Base-by-base conservation (phyloP, 768 basidiomycete genomes). In the Boletus pseudopeckii region DNA sequence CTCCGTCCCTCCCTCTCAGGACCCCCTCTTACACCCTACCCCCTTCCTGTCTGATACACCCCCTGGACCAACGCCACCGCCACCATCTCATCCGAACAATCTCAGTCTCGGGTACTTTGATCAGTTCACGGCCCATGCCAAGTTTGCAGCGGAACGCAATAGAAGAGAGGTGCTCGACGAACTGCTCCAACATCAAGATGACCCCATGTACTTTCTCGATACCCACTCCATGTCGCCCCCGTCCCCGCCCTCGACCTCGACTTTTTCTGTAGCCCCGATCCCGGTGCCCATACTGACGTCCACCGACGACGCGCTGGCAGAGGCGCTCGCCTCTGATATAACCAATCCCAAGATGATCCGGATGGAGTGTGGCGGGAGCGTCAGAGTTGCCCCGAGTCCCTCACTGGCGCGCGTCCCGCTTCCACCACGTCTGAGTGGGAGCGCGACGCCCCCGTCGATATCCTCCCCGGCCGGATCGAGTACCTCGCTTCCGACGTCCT, bases 121-220 rank as follows among this genome's bases (percentile, higher is more conserved):
- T 52, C 72, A 74, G 43, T 85, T 89, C 52, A 77, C 78, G 4
- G 73, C 80, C 45, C 76, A 76, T 33, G 85, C 87, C 11, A 83
- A 76, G 61, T 70, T 71, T 0, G 78, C 83, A 10, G 75, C 79
- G 0, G 80, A 81, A 47, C 74, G 72, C 37, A 82, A 77, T 46
- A 74, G 80, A 54, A 76, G 75, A 51, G 75, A 70, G 22, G 71
- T 89, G 6, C 71, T 90, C 45, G 80, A 85, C 42, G 87, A 90
- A 63, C 66, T 90, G 34, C 64, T 89, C 36, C 60, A 76, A 54
- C 81, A 86, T 54, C 80, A 89, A 67, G 84, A 87, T 47, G 86
- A 90, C 65, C 86, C 86, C 1, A 65, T 88, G 59, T 86, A 83
- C 63, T 85, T 83, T 74, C 52, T 82, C 52, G 42, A 64, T 51